Evolutionary conservation across 805 yeast species (phyloP), one percentile per base, ranked within the genome.

Genomic region (Candida stauntonica): DNA sequence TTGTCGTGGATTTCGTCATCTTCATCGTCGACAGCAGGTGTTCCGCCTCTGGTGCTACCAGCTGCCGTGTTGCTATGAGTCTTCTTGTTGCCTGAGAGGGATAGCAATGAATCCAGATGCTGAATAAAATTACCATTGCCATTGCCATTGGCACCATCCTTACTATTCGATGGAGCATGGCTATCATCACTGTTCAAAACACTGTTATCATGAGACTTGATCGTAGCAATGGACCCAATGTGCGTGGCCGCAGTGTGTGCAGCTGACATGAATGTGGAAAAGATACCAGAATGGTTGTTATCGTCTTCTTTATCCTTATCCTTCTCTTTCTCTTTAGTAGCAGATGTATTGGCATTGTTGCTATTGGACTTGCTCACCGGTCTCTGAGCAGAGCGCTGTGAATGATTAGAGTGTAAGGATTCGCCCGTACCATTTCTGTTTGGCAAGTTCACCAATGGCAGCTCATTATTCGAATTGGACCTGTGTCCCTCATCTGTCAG

Each of bases 231-330:
- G 17, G 51, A 35, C 3, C 47, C 42, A 14, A 50, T 23, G 17
- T 44, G 46, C 1, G 43, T 19, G 7, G 72, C 71, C 2, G 74
- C 76, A 38, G 60, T 67, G 42, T 70, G 75, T 5, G 77, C 77
- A 11, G 70, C 72, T 14, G 66, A 61, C 29, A 73, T 42, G 16
- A 74, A 50, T 1, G 76, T 55, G 1, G 73, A 66, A 1, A 74
- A 47, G 12, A 74, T 45, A 2, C 77, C 74, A 33, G 47, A 34
- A 18, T 33, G 40, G 18, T 33, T 33, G 7, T 32, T 6, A 9
- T 12, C 15, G 18, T 28, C 28, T 15, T 26, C n/a, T 12, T 26
- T 12, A 5, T 8, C n/a, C 28, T 13, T 26, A n/a, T n/a, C n/a
- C n/a, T n/a, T n/a, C n/a, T n/a, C n/a, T n/a, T n/a, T n/a, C n/a